These are phyloP conservation scores for Nakazawaea holstii DNA, from an alignment of 805 yeast species.

Conservation along the genomic window DNA sequence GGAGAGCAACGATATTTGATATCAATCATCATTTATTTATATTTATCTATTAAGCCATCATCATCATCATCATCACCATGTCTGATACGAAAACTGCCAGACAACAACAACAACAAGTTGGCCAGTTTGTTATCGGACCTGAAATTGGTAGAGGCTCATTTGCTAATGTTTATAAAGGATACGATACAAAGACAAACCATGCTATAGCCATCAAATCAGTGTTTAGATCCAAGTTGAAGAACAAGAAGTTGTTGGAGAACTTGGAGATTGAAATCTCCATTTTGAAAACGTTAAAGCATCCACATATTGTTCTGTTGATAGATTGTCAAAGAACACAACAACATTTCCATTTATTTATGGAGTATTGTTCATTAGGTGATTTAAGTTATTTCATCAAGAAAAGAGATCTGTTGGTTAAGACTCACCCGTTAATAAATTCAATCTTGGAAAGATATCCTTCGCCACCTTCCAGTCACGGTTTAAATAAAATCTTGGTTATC, in stretches of 20 bases:
- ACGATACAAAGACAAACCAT: constrained; percentile 41
- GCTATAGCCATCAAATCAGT: constrained; percentile 91
- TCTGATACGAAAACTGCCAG: constrained; percentile 5
- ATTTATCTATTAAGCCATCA: neutral
- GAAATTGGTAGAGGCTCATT: constrained; percentile 96
- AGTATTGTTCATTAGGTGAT: constrained; percentile 94
- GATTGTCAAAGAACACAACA: constrained; percentile 74
- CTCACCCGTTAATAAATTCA: constrained; percentile 75
- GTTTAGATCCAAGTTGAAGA: constrained; percentile 71
- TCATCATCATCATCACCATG: neutral
- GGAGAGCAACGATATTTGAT: too few species aligned
- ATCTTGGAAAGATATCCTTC: constrained; percentile 80
- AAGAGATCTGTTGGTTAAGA: constrained; percentile 61
- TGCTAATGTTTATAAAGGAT: constrained; percentile 91
- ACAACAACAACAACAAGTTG: constrained; percentile 25
- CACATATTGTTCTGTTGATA: constrained; percentile 82
- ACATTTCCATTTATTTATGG: constrained; percentile 90
- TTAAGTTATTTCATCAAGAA: constrained; percentile 80
- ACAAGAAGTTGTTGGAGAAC: constrained; percentile 83
- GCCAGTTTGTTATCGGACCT: constrained; percentile 56
- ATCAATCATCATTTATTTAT: too few species aligned
- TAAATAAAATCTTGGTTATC: constrained; percentile 70
- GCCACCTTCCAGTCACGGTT: constrained; percentile 68
- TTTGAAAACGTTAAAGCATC: constrained; percentile 81
- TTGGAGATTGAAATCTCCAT: constrained; percentile 90